Conservation (phyloP, 176 grass and related monocot species). For the Carex pumila region DNA sequence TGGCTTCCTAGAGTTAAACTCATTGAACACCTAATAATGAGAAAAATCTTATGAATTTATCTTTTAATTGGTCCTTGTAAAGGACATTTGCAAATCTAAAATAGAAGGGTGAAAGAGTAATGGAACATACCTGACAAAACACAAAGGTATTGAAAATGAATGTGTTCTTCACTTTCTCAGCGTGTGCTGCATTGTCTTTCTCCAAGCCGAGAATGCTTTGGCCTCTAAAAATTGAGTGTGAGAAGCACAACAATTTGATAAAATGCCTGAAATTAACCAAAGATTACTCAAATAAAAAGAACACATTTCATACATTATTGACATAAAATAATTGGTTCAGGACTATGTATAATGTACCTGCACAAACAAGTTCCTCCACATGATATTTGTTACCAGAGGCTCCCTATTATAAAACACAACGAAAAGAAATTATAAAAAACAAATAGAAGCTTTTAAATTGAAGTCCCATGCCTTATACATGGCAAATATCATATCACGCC, state of each 20-base stretch:
- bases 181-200: constrained; percentile 47
- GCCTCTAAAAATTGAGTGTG: constrained; percentile 69
- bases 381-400: constrained; percentile 87
- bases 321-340: neutral
- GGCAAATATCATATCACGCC: neutral
- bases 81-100: neutral
- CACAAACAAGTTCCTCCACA: constrained; percentile 95
- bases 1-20: constrained; percentile 83
- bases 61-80: constrained; percentile 2
- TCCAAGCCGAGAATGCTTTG: constrained; percentile 55
- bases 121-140: constrained; percentile 69
- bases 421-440: constrained; percentile 6
- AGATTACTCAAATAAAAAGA: neutral
- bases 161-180: constrained; percentile 76
- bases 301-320: neutral
- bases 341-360: constrained; percentile 44
- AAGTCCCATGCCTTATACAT: neutral
- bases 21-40: constrained; percentile 62
- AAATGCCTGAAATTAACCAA: constrained; percentile 47
- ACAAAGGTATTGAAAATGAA: constrained; percentile 99
- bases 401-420: constrained; percentile 48
- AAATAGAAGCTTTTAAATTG: neutral
- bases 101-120: neutral
- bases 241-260: constrained; percentile 83
- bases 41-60: neutral